Percentiles rank a stretch among this genome's conserved stretches.
Conservation (phyloP, 129 eudicot genomes). For the Centaurea solstitialis region DNA sequence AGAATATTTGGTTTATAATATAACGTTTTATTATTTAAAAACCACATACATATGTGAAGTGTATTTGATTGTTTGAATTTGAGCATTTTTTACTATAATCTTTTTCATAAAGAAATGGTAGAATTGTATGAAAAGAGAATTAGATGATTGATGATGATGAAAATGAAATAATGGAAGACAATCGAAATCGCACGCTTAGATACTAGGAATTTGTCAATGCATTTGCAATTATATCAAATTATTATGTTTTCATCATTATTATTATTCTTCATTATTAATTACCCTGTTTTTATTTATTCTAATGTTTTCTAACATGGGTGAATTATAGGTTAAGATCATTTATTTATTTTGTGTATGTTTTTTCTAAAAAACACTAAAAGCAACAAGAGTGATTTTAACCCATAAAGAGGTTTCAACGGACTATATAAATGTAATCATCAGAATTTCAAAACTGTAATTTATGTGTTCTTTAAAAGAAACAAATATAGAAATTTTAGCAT, state of each 20-base stretch:
- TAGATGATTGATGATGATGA: constrained; percentile 31
- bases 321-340: too few species aligned
- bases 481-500: too few species aligned
- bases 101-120: neutral
- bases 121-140: neutral
- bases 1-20: neutral
- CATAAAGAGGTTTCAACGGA: too few species aligned
- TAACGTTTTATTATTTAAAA: too few species aligned
- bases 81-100: neutral
- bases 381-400: neutral
- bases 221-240: constrained; percentile 36
- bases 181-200: constrained; percentile 53
- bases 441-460: neutral
- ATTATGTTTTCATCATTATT: constrained; percentile 42
- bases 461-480: too few species aligned
- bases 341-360: too few species aligned
- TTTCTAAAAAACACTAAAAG: neutral
- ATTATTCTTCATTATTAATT: constrained; percentile 39
- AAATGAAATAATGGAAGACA: constrained; percentile 41
- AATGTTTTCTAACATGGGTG: neutral
- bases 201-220: constrained; percentile 37
- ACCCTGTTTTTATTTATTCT: neutral
- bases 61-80: neutral
- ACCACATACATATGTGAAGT: too few species aligned
- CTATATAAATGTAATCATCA: too few species aligned